Conservation (phyloP, 257 asterid species). For the Gardenia jasminoides region DNA sequence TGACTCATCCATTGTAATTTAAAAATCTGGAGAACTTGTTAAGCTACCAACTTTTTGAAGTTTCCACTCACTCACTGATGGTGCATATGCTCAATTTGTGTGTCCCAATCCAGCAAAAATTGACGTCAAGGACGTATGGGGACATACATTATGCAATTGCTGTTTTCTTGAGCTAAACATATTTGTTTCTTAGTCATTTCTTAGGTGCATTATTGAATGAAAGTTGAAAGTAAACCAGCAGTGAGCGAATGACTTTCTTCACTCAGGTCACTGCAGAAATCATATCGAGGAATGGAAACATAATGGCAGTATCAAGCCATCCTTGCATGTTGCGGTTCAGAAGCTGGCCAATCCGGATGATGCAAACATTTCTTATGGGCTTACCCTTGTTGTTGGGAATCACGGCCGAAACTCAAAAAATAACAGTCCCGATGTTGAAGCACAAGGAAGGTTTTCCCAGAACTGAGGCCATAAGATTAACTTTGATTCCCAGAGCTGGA, state of each 20-base stretch:
- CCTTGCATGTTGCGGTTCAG: slow-evolving; percentile 68
- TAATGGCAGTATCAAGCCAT: slow-evolving; percentile 52
- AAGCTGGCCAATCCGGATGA: slow-evolving; percentile 68
- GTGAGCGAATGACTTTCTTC: neutral
- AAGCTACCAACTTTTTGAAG: too few species aligned
- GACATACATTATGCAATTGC: too few species aligned
- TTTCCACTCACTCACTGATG: too few species aligned
- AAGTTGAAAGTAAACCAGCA: neutral
- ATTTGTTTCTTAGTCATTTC: neutral
- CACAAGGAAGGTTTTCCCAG: slow-evolving; percentile 58
- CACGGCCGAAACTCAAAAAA: slow-evolving; percentile 51
- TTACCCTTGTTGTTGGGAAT: slow-evolving; percentile 64
- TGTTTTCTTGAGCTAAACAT: neutral
- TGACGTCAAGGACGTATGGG: too few species aligned
- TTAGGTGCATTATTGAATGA: neutral
- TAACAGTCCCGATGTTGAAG: slow-evolving; percentile 47
- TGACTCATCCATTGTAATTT: too few species aligned
- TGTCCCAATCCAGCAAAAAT: too few species aligned
- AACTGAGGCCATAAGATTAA: slow-evolving; percentile 46
- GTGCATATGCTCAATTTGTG: too few species aligned
- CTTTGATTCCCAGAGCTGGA: slow-evolving; percentile 62
- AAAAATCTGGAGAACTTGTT: too few species aligned
- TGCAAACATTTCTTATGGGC: slow-evolving; percentile 53
- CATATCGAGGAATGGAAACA: slow-evolving; percentile 40
- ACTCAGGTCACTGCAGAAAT: slow-evolving; percentile 59